phyloP scores from a whole-genome alignment of 106 monocot species.

The Dioscorea zingiberensis region DNA sequence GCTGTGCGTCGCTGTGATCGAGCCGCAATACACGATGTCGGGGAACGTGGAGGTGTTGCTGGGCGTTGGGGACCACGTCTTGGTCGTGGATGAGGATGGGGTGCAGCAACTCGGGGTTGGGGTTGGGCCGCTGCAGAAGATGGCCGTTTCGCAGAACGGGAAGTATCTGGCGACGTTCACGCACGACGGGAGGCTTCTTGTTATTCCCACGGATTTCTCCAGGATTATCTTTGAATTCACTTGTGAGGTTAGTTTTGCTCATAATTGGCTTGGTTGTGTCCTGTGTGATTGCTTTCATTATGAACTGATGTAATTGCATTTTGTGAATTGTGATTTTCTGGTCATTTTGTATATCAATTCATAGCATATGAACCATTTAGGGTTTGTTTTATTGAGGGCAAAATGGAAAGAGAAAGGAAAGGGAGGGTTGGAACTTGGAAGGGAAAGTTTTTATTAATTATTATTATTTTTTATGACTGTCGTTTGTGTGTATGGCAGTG shows the following conservation, averaged over 20 bases:
- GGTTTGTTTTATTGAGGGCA: too few relatives aligned
- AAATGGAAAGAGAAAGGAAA: too few relatives aligned
- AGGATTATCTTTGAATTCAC: constrained; percentile 71
- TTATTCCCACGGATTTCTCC: constrained; percentile 78
- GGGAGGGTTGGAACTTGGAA: too few relatives aligned
- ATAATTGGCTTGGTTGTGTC: not conserved
- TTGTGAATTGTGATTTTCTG: too few relatives aligned
- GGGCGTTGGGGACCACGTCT: constrained; percentile 54
- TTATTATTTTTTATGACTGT: not conserved
- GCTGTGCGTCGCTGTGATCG: constrained; percentile 76
- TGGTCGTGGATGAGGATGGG: constrained; percentile 81
- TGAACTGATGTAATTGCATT: too few relatives aligned
- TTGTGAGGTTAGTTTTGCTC: constrained; percentile 56
- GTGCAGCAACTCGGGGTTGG: constrained; percentile 57
- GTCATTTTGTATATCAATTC: not conserved
- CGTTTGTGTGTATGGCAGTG: too few relatives aligned
- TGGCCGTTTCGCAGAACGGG: constrained; percentile 82
- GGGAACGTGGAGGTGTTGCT: constrained; percentile 91
- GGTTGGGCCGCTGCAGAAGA: constrained; percentile 75
- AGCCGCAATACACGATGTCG: constrained; percentile 89
- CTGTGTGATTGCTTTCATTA: too few relatives aligned
- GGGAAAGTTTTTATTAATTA: not conserved
- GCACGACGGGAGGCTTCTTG: constrained; percentile 73
- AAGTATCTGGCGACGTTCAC: constrained; percentile 79
- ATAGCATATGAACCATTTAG: too few relatives aligned